Evolutionary conservation across 352 stramenopile species (phyloP), one percentile per base, ranked within the genome.

Genomic region (Globisporangium lucens): DNA sequence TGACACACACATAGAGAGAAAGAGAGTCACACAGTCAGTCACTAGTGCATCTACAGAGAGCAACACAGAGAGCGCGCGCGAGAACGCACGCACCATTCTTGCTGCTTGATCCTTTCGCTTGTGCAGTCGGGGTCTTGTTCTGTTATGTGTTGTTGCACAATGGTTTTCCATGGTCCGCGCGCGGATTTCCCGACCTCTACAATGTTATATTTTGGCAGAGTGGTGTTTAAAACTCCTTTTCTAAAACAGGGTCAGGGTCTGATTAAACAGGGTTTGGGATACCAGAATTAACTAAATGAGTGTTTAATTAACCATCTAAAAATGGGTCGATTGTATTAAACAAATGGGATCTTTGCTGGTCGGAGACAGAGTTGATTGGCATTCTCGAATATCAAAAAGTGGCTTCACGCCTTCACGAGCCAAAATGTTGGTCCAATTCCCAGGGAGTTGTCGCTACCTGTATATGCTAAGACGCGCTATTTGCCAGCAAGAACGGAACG

Each of bases 341-440:
- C 55, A 46, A 29, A 24, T 36, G 30, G 53, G 55, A 60, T 60
- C 55, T 60, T 60, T 58, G 35, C 12, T n/a, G 13, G 15, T 7
- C 15, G 20, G 41, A 49, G 41, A 49, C 17, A 15, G 20, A 60
- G 29, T 22, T 46, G 30, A 49, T 61, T 33, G 56, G n/a, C 56
- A 61, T 61, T 61, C 56, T 61, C 33, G 56, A 61, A 61, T 33
- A 24, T 20, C 33, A 30, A 49, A 30, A 49, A n/a, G 55, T 15
- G 27, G 33, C 15, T n/a, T 35, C 41, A 49, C 12, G 38, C 38
- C 4, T 41, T 41, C 35, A 49, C 38, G 12, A 1, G 38, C 38
- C 36, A 17, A 43, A 43, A 46, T 12, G 17, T 0, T 13, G 20
- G 12, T 17, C 12, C 10, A 12, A 43, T 43, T 41, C 2, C 36